phyloP scores from a whole-genome alignment of 768 basidiomycete genomes.

The Panaeolus cyanescens region DNA sequence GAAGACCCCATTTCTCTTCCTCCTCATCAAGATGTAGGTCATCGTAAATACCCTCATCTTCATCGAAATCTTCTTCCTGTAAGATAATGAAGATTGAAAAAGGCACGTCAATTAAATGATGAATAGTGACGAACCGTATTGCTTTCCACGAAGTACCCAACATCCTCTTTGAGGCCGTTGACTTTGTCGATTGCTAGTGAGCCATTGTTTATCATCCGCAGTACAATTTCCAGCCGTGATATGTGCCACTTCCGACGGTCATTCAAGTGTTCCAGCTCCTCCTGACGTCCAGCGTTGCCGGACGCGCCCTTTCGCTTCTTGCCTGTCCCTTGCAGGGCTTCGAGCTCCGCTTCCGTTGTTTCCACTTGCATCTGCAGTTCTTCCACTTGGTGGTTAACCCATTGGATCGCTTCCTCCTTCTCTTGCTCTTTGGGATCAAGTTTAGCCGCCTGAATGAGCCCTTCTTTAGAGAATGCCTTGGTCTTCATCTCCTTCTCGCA shows the following conservation, averaged over 20 bases:
- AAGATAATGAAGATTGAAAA: not conserved
- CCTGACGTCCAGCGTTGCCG: conserved; percentile 67
- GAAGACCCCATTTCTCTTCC: conserved; percentile 89
- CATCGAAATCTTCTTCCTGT: conserved; percentile 97
- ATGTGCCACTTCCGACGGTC: conserved; percentile 97
- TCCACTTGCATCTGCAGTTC: conserved; percentile 94
- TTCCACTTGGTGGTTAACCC: conserved; percentile 89
- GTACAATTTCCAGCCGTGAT: conserved; percentile 86
- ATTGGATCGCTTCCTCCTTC: conserved; percentile 85
- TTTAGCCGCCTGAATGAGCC: conserved; percentile 89
- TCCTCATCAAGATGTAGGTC: conserved; percentile 97
- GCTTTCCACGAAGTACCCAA: conserved; percentile 93
- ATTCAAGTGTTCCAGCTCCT: conserved; percentile 86
- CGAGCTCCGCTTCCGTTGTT: conserved; percentile 92
- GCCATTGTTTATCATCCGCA: conserved; percentile 93
- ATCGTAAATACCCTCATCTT: conserved; percentile 96
- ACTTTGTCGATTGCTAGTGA: conserved; percentile 84
- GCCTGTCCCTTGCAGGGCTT: conserved; percentile 74
- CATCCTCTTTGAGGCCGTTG: conserved; percentile 85
- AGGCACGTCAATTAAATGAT: not conserved
- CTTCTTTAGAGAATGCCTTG: conserved; percentile 99
- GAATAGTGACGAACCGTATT: conserved; percentile 70
- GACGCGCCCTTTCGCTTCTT: conserved; percentile 84
- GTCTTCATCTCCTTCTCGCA: conserved; percentile 99
- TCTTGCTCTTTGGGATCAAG: conserved; percentile 98